A percentile compares a stretch with the other conserved stretches of the same genome.
Conservation (phyloP, 371 early-diverging fungal species). For the Mortierella sp. region DNA sequence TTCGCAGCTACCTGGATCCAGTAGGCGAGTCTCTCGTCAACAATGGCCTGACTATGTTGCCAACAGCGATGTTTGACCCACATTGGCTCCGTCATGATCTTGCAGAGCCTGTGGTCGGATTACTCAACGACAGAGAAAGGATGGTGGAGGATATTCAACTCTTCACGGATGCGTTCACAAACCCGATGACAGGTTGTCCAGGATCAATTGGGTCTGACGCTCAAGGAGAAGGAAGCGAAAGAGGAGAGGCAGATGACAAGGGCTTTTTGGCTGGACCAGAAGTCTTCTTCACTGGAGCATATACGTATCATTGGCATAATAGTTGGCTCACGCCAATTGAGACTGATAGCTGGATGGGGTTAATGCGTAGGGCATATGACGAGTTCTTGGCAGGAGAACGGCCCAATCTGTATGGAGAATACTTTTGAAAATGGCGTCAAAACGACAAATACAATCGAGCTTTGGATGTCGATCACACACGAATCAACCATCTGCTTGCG, state of each 20-base stretch:
- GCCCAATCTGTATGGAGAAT: constrained; percentile 39
- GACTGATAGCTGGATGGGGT: constrained; percentile 35
- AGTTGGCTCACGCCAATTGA: constrained; percentile 32
- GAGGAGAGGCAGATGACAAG: background rate
- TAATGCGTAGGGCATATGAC: constrained; percentile 23
- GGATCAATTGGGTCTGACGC: background rate
- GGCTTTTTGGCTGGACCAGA: constrained; percentile 39
- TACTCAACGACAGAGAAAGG: constrained; percentile 10
- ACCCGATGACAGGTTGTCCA: constrained; percentile 14
- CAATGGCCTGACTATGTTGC: constrained; percentile 49
- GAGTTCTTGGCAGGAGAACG: constrained; percentile 27
- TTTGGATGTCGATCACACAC: no score
- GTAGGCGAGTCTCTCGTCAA: constrained; percentile 14
- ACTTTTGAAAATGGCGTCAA: constrained; percentile 3
- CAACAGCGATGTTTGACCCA: constrained; percentile 48
- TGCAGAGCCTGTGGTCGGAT: constrained; percentile 25
- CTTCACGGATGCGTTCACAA: constrained; percentile 33
- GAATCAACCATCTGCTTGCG: no score
- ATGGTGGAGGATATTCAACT: constrained; percentile 20
- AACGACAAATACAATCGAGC: no score
- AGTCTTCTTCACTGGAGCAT: constrained; percentile 37
- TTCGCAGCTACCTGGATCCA: constrained; percentile 38
- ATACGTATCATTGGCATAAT: constrained; percentile 46
- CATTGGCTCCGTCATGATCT: constrained; percentile 45
- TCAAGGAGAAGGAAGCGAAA: background rate